Percentiles rank a stretch among this genome's conserved stretches.
Conservation (phyloP, 306 rosid genomes). For the Mucuna pruriens region DNA sequence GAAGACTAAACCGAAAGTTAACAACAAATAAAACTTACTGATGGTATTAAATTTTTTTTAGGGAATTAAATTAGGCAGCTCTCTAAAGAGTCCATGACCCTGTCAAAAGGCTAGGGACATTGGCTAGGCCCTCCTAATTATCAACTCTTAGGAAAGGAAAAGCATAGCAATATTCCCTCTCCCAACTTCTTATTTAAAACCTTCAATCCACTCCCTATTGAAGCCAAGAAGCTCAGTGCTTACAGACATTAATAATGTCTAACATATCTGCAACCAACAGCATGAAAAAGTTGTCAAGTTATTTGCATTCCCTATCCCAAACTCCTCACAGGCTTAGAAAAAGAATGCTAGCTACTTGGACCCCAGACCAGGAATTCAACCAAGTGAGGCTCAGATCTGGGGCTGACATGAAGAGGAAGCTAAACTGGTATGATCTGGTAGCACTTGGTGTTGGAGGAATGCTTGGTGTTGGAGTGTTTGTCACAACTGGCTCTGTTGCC, state of each 20-base stretch:
- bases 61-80: neutral
- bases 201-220: constrained; percentile 44
- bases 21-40: neutral
- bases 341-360: constrained; percentile 95
- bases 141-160: constrained; percentile 34
- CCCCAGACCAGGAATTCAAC: constrained; percentile 90
- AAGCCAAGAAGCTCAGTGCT: constrained; percentile 36
- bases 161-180: constrained; percentile 44
- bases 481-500: constrained; percentile 87
- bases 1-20: neutral
- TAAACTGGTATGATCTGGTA: constrained; percentile 78
- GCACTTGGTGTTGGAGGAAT: constrained; percentile 96
- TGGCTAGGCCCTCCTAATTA: constrained; percentile 28
- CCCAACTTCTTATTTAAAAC: constrained; percentile 60
- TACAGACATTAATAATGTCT: constrained; percentile 44
- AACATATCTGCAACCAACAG: constrained; percentile 35
- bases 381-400: constrained; percentile 91
- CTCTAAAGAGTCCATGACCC: neutral
- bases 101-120: constrained; percentile 47
- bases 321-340: constrained; percentile 81
- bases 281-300: constrained; percentile 54
- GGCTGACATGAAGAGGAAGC: constrained; percentile 88
- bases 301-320: constrained; percentile 72
- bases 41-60: neutral
- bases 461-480: constrained; percentile 97